phyloP scores from a whole-genome alignment of 2,329 filamentous ascomycete genomes.

The Scolecobasidium constrictum region DNA sequence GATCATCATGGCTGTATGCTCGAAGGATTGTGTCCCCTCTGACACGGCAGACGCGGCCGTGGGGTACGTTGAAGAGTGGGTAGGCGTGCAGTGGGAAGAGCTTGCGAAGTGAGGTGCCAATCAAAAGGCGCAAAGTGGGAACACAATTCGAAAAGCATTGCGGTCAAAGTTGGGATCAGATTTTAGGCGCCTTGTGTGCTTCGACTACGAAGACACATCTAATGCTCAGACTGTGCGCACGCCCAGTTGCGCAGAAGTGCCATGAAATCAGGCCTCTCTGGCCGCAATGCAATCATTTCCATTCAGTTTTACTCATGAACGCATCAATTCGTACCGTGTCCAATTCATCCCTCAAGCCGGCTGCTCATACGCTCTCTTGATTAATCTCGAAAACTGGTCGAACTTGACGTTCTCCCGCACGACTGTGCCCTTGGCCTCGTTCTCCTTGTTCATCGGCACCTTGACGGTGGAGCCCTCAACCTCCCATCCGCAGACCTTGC shows the following conservation, averaged over 20 bases:
- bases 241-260: too few species aligned
- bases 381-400: conserved; percentile 70
- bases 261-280: too few species aligned
- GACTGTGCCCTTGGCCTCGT: conserved; percentile 91
- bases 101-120: conserved; percentile 19
- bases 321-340: not conserved
- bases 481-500: conserved; percentile 63
- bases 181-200: too few species aligned
- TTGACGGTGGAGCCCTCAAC: conserved; percentile 57
- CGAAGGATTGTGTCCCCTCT: conserved; percentile 59
- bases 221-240: too few species aligned
- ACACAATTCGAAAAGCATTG: too few species aligned
- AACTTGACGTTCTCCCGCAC: conserved; percentile 93
- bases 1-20: conserved; percentile 76
- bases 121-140: too few species aligned
- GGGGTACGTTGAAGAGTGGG: conserved; percentile 89
- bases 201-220: too few species aligned
- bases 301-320: too few species aligned
- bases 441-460: conserved; percentile 89
- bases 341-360: conserved; percentile 33
- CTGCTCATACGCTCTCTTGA: conserved; percentile 80
- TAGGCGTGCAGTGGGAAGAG: conserved; percentile 98
- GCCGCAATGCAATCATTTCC: too few species aligned
- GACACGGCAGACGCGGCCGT: conserved; percentile 50
- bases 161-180: too few species aligned